Conservation (phyloP, 179 eudicot species). For the Gypsophila paniculata region DNA sequence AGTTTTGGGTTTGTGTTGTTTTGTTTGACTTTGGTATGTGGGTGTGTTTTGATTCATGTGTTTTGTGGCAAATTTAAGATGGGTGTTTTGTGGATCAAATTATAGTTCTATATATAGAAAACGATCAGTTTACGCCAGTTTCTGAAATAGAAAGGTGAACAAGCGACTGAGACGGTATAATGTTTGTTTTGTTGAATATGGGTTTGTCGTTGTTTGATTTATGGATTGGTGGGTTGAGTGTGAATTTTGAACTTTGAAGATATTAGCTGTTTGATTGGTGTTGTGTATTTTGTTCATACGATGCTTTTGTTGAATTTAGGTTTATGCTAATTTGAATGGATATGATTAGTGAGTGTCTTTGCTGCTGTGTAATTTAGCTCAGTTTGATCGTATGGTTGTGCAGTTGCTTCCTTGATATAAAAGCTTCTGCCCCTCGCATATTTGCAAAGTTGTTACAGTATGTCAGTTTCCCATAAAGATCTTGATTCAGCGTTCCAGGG, state of each 20-base stretch:
- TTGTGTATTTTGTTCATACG: too few relatives aligned
- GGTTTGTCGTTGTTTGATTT: conserved; percentile 10
- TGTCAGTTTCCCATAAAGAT: conserved; percentile 86
- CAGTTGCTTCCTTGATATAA: conserved; percentile 20
- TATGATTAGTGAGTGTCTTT: neutral
- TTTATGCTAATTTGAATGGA: neutral
- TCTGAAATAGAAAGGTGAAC: too few relatives aligned
- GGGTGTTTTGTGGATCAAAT: too few relatives aligned
- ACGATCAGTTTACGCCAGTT: too few relatives aligned
- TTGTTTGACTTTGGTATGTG: too few relatives aligned
- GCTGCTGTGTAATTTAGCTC: conserved; percentile 7
- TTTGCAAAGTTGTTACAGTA: conserved; percentile 23
- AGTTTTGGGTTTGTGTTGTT: too few relatives aligned
- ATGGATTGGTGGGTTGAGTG: conserved; percentile 25
- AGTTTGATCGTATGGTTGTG: conserved; percentile 24
- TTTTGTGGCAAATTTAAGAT: too few relatives aligned
- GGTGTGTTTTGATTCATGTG: too few relatives aligned
- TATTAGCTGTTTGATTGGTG: conserved; percentile 4
- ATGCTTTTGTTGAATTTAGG: too few relatives aligned
- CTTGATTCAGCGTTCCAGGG: conserved; percentile 89
- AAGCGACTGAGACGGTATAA: too few relatives aligned
- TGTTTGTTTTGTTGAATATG: too few relatives aligned
- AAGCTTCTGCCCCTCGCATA: conserved; percentile 15
- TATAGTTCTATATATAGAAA: too few relatives aligned
- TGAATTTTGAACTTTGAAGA: conserved; percentile 23